phyloP scores from a whole-genome alignment of 2,329 filamentous ascomycete species.

The Whalleya microplaca region DNA sequence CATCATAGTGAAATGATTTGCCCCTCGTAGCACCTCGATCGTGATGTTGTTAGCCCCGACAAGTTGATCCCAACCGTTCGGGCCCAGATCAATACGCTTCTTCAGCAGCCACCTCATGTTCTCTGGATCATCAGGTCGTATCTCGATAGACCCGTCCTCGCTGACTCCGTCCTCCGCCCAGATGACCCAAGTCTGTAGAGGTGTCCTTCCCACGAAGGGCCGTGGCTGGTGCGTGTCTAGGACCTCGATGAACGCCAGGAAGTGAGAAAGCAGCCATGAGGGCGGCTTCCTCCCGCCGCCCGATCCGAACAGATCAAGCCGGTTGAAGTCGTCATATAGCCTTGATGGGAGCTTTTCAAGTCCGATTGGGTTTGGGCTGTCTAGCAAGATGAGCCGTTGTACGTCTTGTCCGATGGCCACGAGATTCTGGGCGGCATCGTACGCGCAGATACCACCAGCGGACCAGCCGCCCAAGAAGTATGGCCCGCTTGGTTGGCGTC shows the following conservation, averaged over 20 bases:
- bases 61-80: slow-evolving; percentile 11
- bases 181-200: slow-evolving; percentile 1
- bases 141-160: background rate
- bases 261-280: slow-evolving; percentile 9
- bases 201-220: background rate
- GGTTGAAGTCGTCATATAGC: background rate
- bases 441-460: slow-evolving; percentile 11
- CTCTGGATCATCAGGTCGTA: slow-evolving; percentile 6
- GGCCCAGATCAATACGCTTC: slow-evolving; percentile 4
- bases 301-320: background rate
- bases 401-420: slow-evolving; percentile 1
- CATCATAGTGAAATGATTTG: slow-evolving; percentile 13
- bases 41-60: background rate
- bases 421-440: slow-evolving; percentile 5
- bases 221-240: slow-evolving; percentile 6
- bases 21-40: slow-evolving; percentile 3
- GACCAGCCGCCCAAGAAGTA: slow-evolving; percentile 17
- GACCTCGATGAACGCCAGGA: slow-evolving; percentile 10
- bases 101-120: slow-evolving; percentile 16
- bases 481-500: slow-evolving; percentile 10
- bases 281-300: background rate
- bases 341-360: background rate
- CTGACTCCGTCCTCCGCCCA: slow-evolving; percentile 13
- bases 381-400: slow-evolving; percentile 5
- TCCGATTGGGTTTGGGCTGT: slow-evolving; percentile 9